Evolutionary conservation across 2,329 filamentous ascomycete genomes (phyloP), one percentile per base, ranked within the genome.

Genomic region (Conoideocrella luteorostrata): DNA sequence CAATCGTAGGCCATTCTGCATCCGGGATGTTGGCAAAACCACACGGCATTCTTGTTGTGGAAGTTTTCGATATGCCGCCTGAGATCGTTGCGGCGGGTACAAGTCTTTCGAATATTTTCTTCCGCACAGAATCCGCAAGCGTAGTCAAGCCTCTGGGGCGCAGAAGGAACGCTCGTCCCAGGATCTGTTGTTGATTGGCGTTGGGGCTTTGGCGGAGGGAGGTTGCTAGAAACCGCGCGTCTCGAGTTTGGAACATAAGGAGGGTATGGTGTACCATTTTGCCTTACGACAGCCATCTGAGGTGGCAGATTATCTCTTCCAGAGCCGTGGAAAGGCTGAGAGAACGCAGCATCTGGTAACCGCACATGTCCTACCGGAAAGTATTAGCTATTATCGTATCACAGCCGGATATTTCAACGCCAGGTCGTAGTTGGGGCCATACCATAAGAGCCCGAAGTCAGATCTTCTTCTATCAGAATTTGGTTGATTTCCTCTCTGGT

Each of bases 41-140:
- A 73, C 46, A 71, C 65, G 4, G 67, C 64, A 44, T 73, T 67
- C 44, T 63, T 68, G 46, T 69, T 67, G 51, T 73, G 70, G 41
- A 71, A 71, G 47, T 70, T 64, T 43, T 71, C 67, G 26, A 73
- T 70, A 42, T 73, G 70, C 11, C 70, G 65, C 51, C 72, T 72
- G 38, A 73, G 56, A 45, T 73, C 70, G 46, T 71, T 70, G 49
- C 46, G 43, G 13, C 35, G 43, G 15, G 46, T 45, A 23, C 46
- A 45, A 11, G 42, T 47, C 34, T 47, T 44, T 29, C 39, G 17
- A 30, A 47, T 47, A 29, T 35, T 56, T 43, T 63, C 57, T 47
- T 68, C 66, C 23, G 56, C 58, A 51, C 66, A 69, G 43, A 68
- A 65, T 6, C 48, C 48, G 17, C 50, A 50, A 15, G 44, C 43